A percentile compares a stretch with the other conserved stretches of the same genome.
These are phyloP conservation scores for Dipodascus geniculatus DNA, from an alignment of 805 yeast genomes.

Conservation along the genomic window DNA sequence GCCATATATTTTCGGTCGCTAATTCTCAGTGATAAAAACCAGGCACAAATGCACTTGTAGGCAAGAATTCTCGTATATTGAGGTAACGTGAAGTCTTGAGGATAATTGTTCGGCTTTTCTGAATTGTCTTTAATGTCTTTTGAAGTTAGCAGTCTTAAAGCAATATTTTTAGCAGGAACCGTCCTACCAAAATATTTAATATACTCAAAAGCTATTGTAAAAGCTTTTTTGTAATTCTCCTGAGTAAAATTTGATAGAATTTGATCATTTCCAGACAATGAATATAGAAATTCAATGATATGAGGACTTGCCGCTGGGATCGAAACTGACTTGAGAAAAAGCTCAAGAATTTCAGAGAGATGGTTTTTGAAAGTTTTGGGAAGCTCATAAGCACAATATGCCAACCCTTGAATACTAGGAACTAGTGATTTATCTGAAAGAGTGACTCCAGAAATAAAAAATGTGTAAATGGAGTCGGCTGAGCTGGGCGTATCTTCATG, in stretches of 20 bases:
- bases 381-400: slow-evolving; percentile 69
- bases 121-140: slow-evolving; percentile 7
- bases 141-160: slow-evolving; percentile 33
- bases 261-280: slow-evolving; percentile 53
- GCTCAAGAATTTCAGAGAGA: slow-evolving; percentile 55
- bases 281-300: slow-evolving; percentile 60
- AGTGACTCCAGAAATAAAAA: slow-evolving; percentile 48
- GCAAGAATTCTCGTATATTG: slow-evolving; percentile 54
- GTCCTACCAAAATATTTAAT: slow-evolving; percentile 38
- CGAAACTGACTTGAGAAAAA: slow-evolving; percentile 63
- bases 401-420: slow-evolving; percentile 65
- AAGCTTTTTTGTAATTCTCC: slow-evolving; percentile 68
- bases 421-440: slow-evolving; percentile 73
- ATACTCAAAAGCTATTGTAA: slow-evolving; percentile 73
- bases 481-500: slow-evolving; percentile 47
- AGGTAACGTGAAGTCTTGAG: slow-evolving; percentile 39
- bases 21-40: slow-evolving; percentile 57
- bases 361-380: slow-evolving; percentile 63
- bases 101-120: slow-evolving; percentile 31
- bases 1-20: slow-evolving; percentile 48
- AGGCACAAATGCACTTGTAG: slow-evolving; percentile 52
- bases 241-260: slow-evolving; percentile 60
- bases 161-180: slow-evolving; percentile 12
- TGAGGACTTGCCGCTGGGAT: slow-evolving; percentile 58
- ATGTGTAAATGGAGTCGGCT: slow-evolving; percentile 33